A percentile compares a stretch with the other conserved stretches of the same genome.
Conservation (phyloP, 2,329 filamentous ascomycete species). For the Ceratocystis lukuohia region DNA sequence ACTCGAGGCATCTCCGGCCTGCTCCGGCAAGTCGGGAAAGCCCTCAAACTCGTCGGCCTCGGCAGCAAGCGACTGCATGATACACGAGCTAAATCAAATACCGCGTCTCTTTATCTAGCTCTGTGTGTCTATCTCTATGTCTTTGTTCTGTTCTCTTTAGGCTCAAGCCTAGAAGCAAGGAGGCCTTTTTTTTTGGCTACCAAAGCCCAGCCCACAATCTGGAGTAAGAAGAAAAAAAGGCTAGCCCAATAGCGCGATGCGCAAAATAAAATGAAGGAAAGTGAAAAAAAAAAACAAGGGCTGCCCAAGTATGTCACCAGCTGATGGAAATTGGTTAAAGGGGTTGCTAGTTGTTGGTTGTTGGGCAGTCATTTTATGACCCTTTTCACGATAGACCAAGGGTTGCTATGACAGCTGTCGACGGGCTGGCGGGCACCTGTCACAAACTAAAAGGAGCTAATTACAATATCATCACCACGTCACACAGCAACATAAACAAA, state of each 20-base stretch:
- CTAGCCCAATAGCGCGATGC: neutral
- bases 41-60: slow-evolving; percentile 13
- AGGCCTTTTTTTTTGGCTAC: too few species aligned
- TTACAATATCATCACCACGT: neutral
- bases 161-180: too few species aligned
- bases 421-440: neutral
- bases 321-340: neutral
- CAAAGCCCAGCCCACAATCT: too few species aligned
- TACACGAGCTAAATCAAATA: neutral
- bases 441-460: neutral
- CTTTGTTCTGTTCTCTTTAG: too few species aligned
- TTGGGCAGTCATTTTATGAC: neutral
- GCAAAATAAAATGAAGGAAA: too few species aligned
- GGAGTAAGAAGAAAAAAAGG: neutral
- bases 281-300: neutral
- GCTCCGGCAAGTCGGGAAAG: slow-evolving; percentile 6
- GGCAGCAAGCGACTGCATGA: neutral
- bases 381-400: neutral
- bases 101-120: too few species aligned
- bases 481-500: neutral
- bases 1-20: neutral
- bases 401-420: neutral
- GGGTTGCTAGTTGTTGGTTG: neutral
- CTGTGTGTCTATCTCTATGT: too few species aligned
- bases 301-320: neutral